phyloP scores from a whole-genome alignment of 371 early-diverging fungal species.

The Cokeromyces recurvatus region DNA sequence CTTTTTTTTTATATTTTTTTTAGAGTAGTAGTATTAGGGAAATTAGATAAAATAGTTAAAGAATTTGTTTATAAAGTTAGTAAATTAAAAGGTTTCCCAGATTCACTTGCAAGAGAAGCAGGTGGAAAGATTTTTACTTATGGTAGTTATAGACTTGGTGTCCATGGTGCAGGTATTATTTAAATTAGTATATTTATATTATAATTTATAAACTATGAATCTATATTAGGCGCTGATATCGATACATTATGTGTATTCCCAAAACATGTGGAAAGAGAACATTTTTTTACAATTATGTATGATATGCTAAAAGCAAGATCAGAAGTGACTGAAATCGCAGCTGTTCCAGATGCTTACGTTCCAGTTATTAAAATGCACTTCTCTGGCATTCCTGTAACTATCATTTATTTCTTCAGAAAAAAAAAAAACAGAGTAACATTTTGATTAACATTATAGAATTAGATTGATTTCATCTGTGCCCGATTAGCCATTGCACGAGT shows the following conservation, averaged over 20 bases:
- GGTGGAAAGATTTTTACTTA: conserved; percentile 99
- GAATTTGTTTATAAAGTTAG: conserved; percentile 83
- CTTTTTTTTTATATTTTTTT: neutral
- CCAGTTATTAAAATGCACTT: conserved; percentile 97
- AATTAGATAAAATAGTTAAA: conserved; percentile 82
- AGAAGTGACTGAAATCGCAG: conserved; percentile 88
- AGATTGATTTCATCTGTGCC: conserved; percentile 98
- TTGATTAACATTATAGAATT: too few relatives aligned
- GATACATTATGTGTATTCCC: conserved; percentile 99
- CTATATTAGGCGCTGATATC: conserved; percentile 87
- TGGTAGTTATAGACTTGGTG: conserved; percentile 99
- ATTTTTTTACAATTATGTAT: conserved; percentile 94
- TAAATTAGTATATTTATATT: neutral
- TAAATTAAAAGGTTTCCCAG: conserved; percentile 66
- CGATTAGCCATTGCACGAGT: conserved; percentile 75
- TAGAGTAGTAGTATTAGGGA: conserved; percentile 86
- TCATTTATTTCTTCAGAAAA: too few relatives aligned
- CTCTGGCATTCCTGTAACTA: conserved; percentile 78
- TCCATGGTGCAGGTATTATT: conserved; percentile 82
- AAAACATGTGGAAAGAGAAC: conserved; percentile 87
- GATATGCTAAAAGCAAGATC: conserved; percentile 76
- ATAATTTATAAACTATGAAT: neutral
- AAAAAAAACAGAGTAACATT: too few relatives aligned
- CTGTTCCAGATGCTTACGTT: conserved; percentile 95
- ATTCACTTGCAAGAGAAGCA: conserved; percentile 76